Percentiles rank a stretch among this genome's conserved stretches.
Conservation (phyloP, 495 filamentous ascomycete species). For the Aspergillus avenaceus region DNA sequence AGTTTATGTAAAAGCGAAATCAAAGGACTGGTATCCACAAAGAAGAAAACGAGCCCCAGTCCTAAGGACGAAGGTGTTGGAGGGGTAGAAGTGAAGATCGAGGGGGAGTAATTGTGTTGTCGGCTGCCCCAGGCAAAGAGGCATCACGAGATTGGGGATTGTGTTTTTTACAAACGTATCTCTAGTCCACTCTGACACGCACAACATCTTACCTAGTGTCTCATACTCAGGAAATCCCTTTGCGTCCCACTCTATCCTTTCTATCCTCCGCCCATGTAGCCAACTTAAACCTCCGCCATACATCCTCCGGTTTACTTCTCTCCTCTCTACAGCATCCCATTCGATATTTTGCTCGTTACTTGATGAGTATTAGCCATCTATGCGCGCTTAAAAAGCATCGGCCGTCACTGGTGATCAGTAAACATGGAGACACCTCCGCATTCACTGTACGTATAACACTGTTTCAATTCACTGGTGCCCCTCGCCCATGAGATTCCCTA, state of each 20-base stretch:
- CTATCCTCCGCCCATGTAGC: background rate
- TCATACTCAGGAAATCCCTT: background rate
- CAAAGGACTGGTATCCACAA: slow-evolving; percentile 33
- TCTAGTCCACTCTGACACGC: background rate
- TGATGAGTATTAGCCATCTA: background rate
- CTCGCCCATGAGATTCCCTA: background rate
- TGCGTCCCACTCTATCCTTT: background rate
- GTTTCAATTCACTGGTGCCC: background rate
- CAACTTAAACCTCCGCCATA: background rate
- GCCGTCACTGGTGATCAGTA: background rate
- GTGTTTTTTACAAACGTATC: too few species aligned
- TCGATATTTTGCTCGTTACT: too few species aligned
- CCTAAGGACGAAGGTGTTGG: slow-evolving; percentile 35
- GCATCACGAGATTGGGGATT: background rate
- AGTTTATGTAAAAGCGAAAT: slow-evolving; percentile 72
- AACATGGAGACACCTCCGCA: background rate
- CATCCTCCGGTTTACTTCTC: background rate
- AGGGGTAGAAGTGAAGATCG: slow-evolving; percentile 35
- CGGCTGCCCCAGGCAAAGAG: slow-evolving; percentile 1
- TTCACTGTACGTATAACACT: background rate
- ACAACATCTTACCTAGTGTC: background rate
- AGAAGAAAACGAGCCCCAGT: slow-evolving; percentile 24
- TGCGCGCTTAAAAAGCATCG: background rate
- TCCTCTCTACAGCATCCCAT: too few species aligned
- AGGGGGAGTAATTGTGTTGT: slow-evolving; percentile 10